Evolutionary conservation across 306 rosid species (phyloP), one percentile per base, ranked within the genome.

Genomic region (Castanospermum australe): DNA sequence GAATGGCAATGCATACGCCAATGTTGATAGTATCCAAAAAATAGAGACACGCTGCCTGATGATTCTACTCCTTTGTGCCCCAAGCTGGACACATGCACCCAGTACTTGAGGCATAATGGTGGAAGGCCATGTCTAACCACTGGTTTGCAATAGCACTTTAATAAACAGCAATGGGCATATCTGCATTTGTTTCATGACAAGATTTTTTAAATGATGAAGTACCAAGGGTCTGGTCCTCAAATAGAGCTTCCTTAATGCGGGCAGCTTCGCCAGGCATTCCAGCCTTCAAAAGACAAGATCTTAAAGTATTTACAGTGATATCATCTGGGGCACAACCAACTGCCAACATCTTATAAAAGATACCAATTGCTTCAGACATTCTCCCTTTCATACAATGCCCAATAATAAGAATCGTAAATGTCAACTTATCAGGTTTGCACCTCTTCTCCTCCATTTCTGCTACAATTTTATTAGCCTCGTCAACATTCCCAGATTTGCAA

Each of bases 311-410:
- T 52, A 86, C 81, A 3, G 97, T 88, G 65, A 89, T 86, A 54
- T 84, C 76, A 76, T 93, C 96, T 0, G 97, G 94, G 38, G 89
- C 71, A 72, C 91, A 87, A 69, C 86, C 83, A 39, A 79, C 45
- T 14, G 87, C 86, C 84, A 89, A 39, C 97, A 93, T 93, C 90
- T 81, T 93, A 68, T 89, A 54, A 70, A 90, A 93, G 59, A 88
- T 79, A 38, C 78, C 71, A 63, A 93, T 86, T 56, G 96, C 96
- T 84, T 90, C 94, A 0, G 28, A 35, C 94, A 89, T 88, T 74
- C 91, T 90, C 67, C 94, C 97, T 77, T 90, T 90, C 94, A 89
- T 89, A 82, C 96, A 89, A 77, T 90, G 89, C 54, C 97, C 97
- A 14, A 93, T 77, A 35, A 93, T 93, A 79, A 93, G 96, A 85